Base-by-base conservation (phyloP, 2,329 filamentous ascomycete genomes). In the Ophiostoma himal-ulmi region DNA sequence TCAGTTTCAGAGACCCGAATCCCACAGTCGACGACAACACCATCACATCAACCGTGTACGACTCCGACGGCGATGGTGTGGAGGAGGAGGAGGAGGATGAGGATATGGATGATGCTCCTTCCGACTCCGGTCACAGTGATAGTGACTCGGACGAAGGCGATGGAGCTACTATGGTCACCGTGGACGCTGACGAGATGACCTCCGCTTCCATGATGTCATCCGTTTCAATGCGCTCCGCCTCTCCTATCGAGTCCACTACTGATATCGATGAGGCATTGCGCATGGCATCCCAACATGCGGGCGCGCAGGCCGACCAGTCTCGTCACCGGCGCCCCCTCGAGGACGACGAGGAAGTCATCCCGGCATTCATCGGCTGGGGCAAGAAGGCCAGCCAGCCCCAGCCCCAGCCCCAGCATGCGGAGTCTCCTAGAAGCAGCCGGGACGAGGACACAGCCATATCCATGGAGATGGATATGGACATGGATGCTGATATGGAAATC, bases 151-250 rank as follows among this genome's bases (percentile, higher is more conserved):
- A 91, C 73, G 90, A 92, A 62, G 73, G 72, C n/a, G 89, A 90
- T 68, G 90, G 92, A 74, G 90, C 88, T 39, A 94, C 91, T 0
- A 90, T 92, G 78, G 92, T 94, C 88, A 94, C 89, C 48, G 82
- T 96, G 64, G 92, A 94, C 72, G 83, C 91, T 22, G 91, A 95
- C 70, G 91, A 94, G 75, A 86, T 90, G 73, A 93, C 90, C 1
- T 87, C 87, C 41, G 89, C 87, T 36, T 91, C 90, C 20, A 81
- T 87, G 64, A 86, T 83, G 64, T 91, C 90, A 11, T 69, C 34
- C n/a, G 86, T 83, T 48, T 85, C 85, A 36, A 87, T 86, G 30
- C 82, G 82, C 72, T 84, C 82, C 65, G 77, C 78, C 52, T 83
- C 80, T 69, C 83, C 83, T 37, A 89, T 86, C 22, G 87, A 87